Conservation (phyloP, 2,329 filamentous ascomycete genomes). For the Phyllosticta capitalensis region DNA sequence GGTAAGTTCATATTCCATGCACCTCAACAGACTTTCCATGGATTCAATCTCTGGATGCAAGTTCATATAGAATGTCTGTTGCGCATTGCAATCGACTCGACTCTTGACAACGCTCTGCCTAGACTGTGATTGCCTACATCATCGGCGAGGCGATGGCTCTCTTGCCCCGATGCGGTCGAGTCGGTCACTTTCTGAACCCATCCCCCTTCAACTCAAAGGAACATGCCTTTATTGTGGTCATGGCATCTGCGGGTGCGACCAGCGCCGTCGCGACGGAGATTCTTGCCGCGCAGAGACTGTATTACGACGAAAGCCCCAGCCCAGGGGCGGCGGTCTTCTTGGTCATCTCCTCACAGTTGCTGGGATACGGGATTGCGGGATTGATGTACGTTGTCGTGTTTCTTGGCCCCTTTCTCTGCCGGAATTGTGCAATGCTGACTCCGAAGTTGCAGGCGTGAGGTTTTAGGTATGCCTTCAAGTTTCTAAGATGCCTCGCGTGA, state of each 20-base stretch:
- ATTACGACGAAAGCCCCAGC: slow-evolving; percentile 3
- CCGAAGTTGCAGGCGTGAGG: neutral
- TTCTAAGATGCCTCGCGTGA: neutral
- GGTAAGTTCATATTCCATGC: neutral
- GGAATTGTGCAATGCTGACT: slow-evolving; percentile 3
- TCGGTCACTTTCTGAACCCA: slow-evolving; percentile 33
- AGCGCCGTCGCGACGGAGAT: slow-evolving; percentile 7
- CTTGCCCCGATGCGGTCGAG: slow-evolving; percentile 26
- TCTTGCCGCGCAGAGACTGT: slow-evolving; percentile 11
- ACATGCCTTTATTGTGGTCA: slow-evolving; percentile 18
- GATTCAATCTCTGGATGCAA: too few species aligned
- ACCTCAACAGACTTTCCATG: too few species aligned
- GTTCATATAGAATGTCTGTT: too few species aligned
- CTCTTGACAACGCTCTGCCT: too few species aligned
- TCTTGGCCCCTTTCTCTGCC: slow-evolving; percentile 8
- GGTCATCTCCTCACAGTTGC: slow-evolving; percentile 11
- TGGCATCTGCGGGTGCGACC: slow-evolving; percentile 11
- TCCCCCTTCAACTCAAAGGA: slow-evolving; percentile 28
- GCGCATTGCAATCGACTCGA: too few species aligned
- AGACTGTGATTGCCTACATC: slow-evolving; percentile 35
- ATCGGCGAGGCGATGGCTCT: slow-evolving; percentile 32
- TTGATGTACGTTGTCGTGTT: slow-evolving; percentile 11
- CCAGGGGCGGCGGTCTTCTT: slow-evolving; percentile 8
- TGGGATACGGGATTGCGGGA: slow-evolving; percentile 14
- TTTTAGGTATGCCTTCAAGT: neutral